Percentiles rank a stretch among this genome's conserved stretches.
Evolutionary conservation across 495 filamentous ascomycete genomes (phyloP).

Genomic region (Tuber umbilicatum): DNA sequence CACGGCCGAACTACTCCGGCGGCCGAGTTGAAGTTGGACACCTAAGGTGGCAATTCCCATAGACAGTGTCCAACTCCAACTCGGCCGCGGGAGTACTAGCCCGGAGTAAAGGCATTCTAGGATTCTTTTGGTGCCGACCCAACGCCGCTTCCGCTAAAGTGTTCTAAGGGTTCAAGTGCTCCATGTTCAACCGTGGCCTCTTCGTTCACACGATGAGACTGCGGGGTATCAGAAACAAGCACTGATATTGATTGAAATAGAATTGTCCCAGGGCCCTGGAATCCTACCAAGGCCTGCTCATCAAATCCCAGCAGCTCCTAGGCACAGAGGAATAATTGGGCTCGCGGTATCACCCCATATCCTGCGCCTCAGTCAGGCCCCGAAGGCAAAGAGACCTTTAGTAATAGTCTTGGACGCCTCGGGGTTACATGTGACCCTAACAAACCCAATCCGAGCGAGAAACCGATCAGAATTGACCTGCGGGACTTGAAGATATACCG

Average conservation of each 20-base stretch:
- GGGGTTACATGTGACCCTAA: conserved; percentile 61
- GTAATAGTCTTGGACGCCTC: conserved; percentile 62
- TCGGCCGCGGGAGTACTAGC: no score
- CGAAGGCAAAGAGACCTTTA: conserved; percentile 55
- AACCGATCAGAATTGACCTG: conserved; percentile 43
- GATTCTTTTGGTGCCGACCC: not conserved
- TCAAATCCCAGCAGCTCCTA: not conserved
- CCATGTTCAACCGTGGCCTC: conserved; percentile 61
- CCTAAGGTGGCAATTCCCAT: no score
- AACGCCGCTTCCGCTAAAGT: not conserved
- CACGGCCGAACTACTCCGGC: not conserved
- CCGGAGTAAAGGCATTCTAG: not conserved
- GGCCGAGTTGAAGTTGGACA: no score
- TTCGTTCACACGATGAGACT: conserved; percentile 70
- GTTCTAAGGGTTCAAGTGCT: conserved; percentile 1
- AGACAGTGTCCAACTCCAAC: no score
- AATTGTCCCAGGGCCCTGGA: conserved; percentile 75
- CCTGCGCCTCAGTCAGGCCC: conserved; percentile 66
- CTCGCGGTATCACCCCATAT: conserved; percentile 87
- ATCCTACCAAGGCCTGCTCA: conserved; percentile 71
- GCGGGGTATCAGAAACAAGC: conserved; percentile 67
- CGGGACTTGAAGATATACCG: conserved; percentile 72
- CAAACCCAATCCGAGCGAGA: conserved; percentile 62
- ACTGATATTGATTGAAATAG: conserved; percentile 77
- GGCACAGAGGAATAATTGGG: not conserved